Evolutionary conservation across 2,329 filamentous ascomycete genomes (phyloP).

Genomic region (Fusarium sp.): DNA sequence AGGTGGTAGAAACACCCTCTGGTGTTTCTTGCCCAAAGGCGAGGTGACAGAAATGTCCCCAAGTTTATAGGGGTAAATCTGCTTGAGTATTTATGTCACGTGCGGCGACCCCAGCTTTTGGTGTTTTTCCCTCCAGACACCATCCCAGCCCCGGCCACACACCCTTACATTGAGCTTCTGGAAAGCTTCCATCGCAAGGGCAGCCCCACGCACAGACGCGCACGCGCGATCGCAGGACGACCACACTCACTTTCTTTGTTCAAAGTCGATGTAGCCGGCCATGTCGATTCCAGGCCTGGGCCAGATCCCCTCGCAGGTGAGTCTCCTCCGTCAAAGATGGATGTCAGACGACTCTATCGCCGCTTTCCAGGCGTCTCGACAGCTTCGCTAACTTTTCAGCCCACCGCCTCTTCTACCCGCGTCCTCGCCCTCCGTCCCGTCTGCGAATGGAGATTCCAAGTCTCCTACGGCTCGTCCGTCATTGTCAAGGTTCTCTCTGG

Average conservation of each 20-base stretch:
- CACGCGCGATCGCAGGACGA: slow-evolving; percentile 18
- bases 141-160: background rate
- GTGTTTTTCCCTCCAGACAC: slow-evolving; percentile 8
- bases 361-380: background rate
- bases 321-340: slow-evolving; percentile 25
- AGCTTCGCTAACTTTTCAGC: slow-evolving; percentile 38
- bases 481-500: slow-evolving; percentile 77
- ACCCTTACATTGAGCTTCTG: slow-evolving; percentile 39
- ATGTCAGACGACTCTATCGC: background rate
- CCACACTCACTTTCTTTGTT: slow-evolving; percentile 9
- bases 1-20: background rate
- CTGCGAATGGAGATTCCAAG: slow-evolving; percentile 84
- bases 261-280: slow-evolving; percentile 49
- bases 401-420: slow-evolving; percentile 56
- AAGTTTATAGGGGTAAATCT: rapidly evolving
- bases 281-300: slow-evolving; percentile 84
- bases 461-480: slow-evolving; percentile 62
- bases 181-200: slow-evolving; percentile 41
- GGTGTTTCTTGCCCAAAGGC: background rate
- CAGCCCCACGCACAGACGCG: slow-evolving; percentile 39
- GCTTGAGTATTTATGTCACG: slow-evolving; percentile 16
- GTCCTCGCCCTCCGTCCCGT: slow-evolving; percentile 68
- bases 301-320: slow-evolving; percentile 72
- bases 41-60: slow-evolving; percentile 12
- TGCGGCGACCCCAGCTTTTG: background rate